A percentile compares a stretch with the other conserved stretches of the same genome.
These are phyloP conservation scores for Russula foetens DNA, from an alignment of 768 basidiomycete species.

Conservation along the genomic window DNA sequence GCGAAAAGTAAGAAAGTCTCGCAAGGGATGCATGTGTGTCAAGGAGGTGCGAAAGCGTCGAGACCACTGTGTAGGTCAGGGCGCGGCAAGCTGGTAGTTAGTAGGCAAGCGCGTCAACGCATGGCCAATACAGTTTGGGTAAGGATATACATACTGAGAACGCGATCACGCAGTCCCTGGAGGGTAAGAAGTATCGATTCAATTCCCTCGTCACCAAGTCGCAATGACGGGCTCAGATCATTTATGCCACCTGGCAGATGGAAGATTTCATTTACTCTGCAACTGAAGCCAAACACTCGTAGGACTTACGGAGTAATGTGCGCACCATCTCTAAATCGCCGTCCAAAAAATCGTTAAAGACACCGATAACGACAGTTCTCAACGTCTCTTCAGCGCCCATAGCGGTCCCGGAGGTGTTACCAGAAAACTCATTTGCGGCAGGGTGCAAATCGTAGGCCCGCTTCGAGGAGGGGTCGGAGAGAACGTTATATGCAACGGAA, in stretches of 20 bases:
- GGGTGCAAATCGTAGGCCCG: constrained; percentile 59
- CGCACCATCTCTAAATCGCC: constrained; percentile 84
- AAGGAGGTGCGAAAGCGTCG: constrained; percentile 67
- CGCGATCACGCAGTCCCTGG: constrained; percentile 60
- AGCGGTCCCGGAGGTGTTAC: constrained; percentile 45
- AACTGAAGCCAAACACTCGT: not conserved
- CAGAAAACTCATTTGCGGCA: constrained; percentile 37
- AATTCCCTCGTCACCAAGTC: constrained; percentile 71
- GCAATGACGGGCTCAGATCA: constrained; percentile 71
- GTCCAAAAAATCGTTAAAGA: constrained; percentile 76
- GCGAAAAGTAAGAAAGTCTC: constrained; percentile 67
- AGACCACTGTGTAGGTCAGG: constrained; percentile 64
- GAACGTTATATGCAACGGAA: constrained; percentile 73
- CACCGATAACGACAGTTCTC: constrained; percentile 59
- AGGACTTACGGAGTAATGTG: constrained; percentile 55
- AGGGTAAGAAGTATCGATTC: constrained; percentile 65
- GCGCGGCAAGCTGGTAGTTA: constrained; percentile 56
- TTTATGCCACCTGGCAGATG: constrained; percentile 54
- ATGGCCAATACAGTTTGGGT: not conserved
- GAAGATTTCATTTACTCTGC: not conserved
- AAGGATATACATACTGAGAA: constrained; percentile 47
- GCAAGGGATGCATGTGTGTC: constrained; percentile 75
- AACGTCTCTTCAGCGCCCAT: constrained; percentile 72
- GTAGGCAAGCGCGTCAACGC: constrained; percentile 5
- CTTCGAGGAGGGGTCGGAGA: constrained; percentile 63